A percentile compares a stretch with the other conserved stretches of the same genome.
Evolutionary conservation across 495 filamentous ascomycete species (phyloP).

Genomic region (Neurospora cerealis): DNA sequence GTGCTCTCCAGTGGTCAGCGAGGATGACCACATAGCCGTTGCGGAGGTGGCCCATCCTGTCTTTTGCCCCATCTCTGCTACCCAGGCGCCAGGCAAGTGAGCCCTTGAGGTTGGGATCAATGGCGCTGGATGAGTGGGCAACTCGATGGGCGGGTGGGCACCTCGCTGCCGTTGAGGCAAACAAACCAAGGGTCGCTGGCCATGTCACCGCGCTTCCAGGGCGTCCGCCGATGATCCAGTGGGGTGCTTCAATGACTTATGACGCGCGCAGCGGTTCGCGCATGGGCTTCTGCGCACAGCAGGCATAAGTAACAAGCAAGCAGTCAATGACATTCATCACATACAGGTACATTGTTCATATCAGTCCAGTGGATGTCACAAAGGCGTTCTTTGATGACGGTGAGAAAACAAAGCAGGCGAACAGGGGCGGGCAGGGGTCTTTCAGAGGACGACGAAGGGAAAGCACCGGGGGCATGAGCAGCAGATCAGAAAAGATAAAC

Average conservation of each 20-base stretch:
- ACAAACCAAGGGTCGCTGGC: not conserved
- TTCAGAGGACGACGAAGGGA: not conserved
- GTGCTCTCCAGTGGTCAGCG: not conserved
- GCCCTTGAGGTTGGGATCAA: too few species aligned
- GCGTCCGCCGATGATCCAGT: not conserved
- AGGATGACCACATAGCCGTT: not conserved
- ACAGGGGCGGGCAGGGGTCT: not conserved
- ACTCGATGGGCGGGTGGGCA: not conserved
- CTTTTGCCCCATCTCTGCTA: not conserved
- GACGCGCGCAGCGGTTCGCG: not conserved
- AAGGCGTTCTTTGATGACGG: not conserved
- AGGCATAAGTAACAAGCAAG: not conserved
- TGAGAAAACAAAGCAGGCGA: not conserved
- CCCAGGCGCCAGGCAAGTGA: too few species aligned
- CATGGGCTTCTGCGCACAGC: not conserved
- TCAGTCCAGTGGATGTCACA: too few species aligned
- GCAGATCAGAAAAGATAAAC: too few species aligned
- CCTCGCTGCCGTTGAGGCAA: not conserved
- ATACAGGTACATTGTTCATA: not conserved
- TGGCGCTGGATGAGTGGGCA: too few species aligned
- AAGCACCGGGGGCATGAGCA: not conserved
- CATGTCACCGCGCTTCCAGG: too few species aligned
- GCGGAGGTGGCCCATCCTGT: not conserved
- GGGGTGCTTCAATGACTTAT: not conserved
- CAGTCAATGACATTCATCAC: not conserved